Conservation (phyloP, 2,329 filamentous ascomycete species). For the Scortechinia acanthostroma region DNA sequence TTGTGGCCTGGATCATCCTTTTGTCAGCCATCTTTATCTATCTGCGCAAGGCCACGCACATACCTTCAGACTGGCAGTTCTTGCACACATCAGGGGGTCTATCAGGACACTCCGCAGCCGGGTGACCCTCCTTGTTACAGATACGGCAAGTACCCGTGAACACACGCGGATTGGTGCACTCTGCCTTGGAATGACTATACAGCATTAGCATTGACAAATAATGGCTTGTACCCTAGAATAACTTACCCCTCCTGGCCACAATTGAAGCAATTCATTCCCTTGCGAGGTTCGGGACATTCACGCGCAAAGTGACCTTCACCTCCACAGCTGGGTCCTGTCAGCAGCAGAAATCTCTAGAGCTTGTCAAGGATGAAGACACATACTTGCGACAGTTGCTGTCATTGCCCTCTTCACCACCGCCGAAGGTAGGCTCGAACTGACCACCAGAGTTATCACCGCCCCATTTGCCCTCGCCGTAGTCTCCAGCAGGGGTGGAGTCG, state of each 20-base stretch:
- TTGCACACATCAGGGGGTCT: constrained; percentile 30
- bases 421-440: background rate
- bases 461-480: too few species aligned
- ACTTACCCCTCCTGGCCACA: constrained; percentile 30
- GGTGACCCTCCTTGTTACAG: constrained; percentile 35
- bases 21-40: background rate
- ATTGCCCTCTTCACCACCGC: background rate
- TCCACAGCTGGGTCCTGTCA: constrained; percentile 7
- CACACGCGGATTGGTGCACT: constrained; percentile 33
- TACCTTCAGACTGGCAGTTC: constrained; percentile 35
- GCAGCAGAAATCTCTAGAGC: constrained; percentile 6
- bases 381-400: constrained; percentile 11
- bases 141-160: constrained; percentile 34
- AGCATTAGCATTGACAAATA: constrained; percentile 3
- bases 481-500: too few species aligned
- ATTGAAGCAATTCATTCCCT: constrained; percentile 29
- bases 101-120: constrained; percentile 30
- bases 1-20: constrained; percentile 23
- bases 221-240: too few species aligned
- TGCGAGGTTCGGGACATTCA: constrained; percentile 30
- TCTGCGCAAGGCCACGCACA: constrained; percentile 5
- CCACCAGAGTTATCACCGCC: too few species aligned
- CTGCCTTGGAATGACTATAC: constrained; percentile 27
- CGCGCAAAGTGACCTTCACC: constrained; percentile 15
- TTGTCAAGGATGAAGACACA: background rate